Evolutionary conservation across 2,329 filamentous ascomycete genomes (phyloP).

Genomic region (Apiospora rasikravindrae): DNA sequence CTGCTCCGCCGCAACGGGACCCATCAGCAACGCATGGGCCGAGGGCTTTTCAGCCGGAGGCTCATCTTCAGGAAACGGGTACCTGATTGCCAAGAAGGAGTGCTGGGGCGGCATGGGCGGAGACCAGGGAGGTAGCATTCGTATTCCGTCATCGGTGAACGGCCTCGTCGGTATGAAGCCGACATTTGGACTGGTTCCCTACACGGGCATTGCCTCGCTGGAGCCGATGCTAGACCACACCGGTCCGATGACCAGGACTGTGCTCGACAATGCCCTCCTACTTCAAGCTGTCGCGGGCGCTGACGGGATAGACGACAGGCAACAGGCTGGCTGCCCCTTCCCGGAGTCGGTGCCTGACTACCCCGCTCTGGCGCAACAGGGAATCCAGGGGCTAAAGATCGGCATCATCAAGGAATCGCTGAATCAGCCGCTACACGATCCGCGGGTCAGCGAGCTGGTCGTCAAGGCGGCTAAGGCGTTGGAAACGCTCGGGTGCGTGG

Average conservation of each 20-base stretch:
- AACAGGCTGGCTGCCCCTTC: conserved; percentile 29
- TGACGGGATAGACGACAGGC: conserved; percentile 41
- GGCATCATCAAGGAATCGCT: conserved; percentile 39
- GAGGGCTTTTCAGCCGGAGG: conserved; percentile 51
- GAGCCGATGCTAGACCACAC: conserved; percentile 39
- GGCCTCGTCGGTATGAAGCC: conserved; percentile 41
- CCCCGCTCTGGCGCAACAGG: conserved; percentile 24
- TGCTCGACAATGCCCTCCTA: conserved; percentile 36
- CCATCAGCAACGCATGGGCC: conserved; percentile 53
- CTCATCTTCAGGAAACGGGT: conserved; percentile 48
- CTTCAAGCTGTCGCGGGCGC: conserved; percentile 39
- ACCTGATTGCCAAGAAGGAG: conserved; percentile 45
- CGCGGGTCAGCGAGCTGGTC: conserved; percentile 32
- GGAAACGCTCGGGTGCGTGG: conserved; percentile 31
- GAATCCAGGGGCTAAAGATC: conserved; percentile 33
- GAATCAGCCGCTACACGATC: conserved; percentile 30
- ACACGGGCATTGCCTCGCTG: conserved; percentile 38
- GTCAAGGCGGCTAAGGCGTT: conserved; percentile 33
- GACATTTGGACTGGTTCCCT: conserved; percentile 40
- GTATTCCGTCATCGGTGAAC: conserved; percentile 37
- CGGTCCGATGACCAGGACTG: conserved; percentile 38
- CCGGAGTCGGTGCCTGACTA: conserved; percentile 28
- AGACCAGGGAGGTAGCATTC: conserved; percentile 42
- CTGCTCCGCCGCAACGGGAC: conserved; percentile 48
- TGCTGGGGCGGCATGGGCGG: conserved; percentile 41